These are phyloP conservation scores for Hamigera avellanea DNA, from an alignment of 495 filamentous ascomycete species.

Conservation along the genomic window DNA sequence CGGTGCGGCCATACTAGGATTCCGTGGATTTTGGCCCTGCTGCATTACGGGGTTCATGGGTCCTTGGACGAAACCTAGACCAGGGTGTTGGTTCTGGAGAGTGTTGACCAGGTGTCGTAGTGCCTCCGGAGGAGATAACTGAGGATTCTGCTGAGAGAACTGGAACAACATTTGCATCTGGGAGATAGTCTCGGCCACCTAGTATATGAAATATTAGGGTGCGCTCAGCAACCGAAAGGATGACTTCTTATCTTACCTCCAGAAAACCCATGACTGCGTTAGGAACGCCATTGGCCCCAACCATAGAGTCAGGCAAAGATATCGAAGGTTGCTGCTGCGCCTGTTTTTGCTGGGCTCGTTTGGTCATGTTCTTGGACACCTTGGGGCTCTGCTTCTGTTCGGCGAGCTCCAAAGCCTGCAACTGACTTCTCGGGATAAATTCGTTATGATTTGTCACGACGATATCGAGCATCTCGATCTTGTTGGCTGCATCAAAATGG, in stretches of 20 bases:
- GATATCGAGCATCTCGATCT: conserved; percentile 63
- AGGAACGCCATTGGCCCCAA: conserved; percentile 50
- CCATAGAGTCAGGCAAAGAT: conserved; percentile 50
- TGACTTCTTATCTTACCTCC: conserved; percentile 39
- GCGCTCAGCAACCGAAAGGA: neutral
- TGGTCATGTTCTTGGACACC: conserved; percentile 44
- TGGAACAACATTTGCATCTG: conserved; percentile 59
- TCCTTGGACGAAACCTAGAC: conserved; percentile 15
- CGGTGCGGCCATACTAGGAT: conserved; percentile 24
- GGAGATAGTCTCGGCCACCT: conserved; percentile 66
- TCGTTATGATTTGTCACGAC: conserved; percentile 52
- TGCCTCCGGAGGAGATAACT: conserved; percentile 46
- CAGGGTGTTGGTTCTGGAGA: conserved; percentile 22
- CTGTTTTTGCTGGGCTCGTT: conserved; percentile 47
- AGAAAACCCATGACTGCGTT: conserved; percentile 50
- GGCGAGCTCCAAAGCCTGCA: conserved; percentile 36
- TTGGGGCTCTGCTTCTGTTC: conserved; percentile 63
- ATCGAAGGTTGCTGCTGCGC: conserved; percentile 28
- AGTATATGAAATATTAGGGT: conserved; percentile 1
- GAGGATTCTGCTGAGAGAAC: conserved; percentile 46
- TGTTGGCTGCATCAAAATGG: conserved; percentile 56
- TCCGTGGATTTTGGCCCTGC: conserved; percentile 24
- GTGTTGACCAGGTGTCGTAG: conserved; percentile 47
- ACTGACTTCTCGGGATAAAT: conserved; percentile 47
- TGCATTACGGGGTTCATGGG: conserved; percentile 29